phyloP scores from a whole-genome alignment of 2,329 filamentous ascomycete species.

The Aureobasidium melanogenum region DNA sequence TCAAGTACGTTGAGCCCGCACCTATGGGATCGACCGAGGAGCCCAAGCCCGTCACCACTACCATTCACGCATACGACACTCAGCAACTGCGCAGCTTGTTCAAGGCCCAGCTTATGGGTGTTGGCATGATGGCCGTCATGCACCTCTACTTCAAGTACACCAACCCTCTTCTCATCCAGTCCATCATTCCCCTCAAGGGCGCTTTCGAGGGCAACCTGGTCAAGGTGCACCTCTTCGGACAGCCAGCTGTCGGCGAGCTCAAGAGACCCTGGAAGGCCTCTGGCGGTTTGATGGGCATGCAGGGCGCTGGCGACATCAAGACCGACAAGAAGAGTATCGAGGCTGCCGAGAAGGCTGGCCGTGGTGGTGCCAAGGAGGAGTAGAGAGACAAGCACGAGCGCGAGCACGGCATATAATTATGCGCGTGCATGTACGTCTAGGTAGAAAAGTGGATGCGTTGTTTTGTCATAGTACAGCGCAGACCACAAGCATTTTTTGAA shows the following conservation, averaged over 20 bases:
- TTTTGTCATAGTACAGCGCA: not conserved
- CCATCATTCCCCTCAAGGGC: conserved; percentile 93
- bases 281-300: conserved; percentile 70
- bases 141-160: conserved; percentile 99
- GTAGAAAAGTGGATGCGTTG: not conserved
- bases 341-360: conserved; percentile 41
- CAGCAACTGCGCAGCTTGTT: conserved; percentile 75
- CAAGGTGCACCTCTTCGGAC: conserved; percentile 88
- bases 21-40: conserved; percentile 90
- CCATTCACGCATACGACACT: conserved; percentile 88
- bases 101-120: conserved; percentile 88
- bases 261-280: conserved; percentile 91
- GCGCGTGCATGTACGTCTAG: not conserved
- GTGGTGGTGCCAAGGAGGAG: conserved; percentile 46
- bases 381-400: conserved; percentile 22
- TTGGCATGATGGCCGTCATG: conserved; percentile 98
- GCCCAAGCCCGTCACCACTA: conserved; percentile 92
- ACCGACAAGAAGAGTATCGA: conserved; percentile 62
- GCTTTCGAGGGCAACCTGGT: conserved; percentile 90
- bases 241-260: conserved; percentile 80
- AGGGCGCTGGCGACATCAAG: conserved; percentile 62
- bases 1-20: conserved; percentile 97
- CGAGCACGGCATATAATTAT: not conserved
- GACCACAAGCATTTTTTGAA: not conserved
- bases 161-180: conserved; percentile 97